These are phyloP conservation scores for Hebeloma cylindrosporum DNA, from an alignment of 768 basidiomycete genomes.

Conservation along the genomic window DNA sequence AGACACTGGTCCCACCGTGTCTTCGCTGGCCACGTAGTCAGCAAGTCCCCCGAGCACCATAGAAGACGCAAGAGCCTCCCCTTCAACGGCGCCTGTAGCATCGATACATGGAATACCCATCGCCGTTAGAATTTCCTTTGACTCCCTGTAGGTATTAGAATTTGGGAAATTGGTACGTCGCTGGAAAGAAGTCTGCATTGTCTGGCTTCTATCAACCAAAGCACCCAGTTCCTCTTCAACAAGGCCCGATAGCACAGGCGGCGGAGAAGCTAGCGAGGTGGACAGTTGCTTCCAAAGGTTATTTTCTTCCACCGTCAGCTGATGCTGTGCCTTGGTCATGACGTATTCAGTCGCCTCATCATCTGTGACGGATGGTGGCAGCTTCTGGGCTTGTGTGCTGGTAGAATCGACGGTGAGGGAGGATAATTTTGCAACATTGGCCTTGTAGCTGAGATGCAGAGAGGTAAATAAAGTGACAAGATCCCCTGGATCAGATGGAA, in stretches of 20 bases:
- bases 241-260: not conserved
- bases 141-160: slow-evolving; percentile 63
- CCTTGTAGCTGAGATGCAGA: slow-evolving; percentile 50
- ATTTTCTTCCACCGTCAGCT: slow-evolving; percentile 67
- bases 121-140: slow-evolving; percentile 63
- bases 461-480: slow-evolving; percentile 40
- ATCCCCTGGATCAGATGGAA: slow-evolving; percentile 18
- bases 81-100: slow-evolving; percentile 69
- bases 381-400: not conserved
- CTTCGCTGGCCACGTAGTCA: slow-evolving; percentile 90
- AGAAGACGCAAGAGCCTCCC: slow-evolving; percentile 81
- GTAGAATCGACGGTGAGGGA: slow-evolving; percentile 32
- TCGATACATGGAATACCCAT: slow-evolving; percentile 86
- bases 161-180: slow-evolving; percentile 65
- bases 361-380: not conserved
- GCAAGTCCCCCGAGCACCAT: slow-evolving; percentile 74
- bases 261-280: not conserved
- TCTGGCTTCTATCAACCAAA: slow-evolving; percentile 51
- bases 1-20: slow-evolving; percentile 63
- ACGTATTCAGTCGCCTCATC: not conserved
- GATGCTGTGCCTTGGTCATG: slow-evolving; percentile 35
- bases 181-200: slow-evolving; percentile 64
- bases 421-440: slow-evolving; percentile 45
- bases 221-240: slow-evolving; percentile 13
- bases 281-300: slow-evolving; percentile 48